These are phyloP conservation scores for Cicer judaicum DNA, from an alignment of 306 rosid species.

Conservation along the genomic window DNA sequence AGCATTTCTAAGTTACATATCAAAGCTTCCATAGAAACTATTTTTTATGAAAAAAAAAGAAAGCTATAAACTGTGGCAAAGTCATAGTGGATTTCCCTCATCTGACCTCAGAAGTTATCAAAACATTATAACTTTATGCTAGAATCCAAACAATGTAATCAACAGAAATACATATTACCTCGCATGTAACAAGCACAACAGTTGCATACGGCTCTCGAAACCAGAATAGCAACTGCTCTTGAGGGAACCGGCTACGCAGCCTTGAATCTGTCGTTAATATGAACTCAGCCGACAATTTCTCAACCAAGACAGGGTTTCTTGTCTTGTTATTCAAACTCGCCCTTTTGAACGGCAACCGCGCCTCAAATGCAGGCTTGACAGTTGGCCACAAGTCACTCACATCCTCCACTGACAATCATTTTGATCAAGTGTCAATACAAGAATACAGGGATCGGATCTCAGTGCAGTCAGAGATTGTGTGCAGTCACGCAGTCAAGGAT, in stretches of 20 bases:
- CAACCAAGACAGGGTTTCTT: conserved; percentile 72
- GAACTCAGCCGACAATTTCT: conserved; percentile 75
- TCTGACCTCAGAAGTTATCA: conserved; percentile 18
- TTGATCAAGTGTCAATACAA: conserved; percentile 24
- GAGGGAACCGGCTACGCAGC: conserved; percentile 94
- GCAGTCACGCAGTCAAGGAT: too few species aligned
- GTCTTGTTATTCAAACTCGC: conserved; percentile 94
- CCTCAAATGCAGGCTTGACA: conserved; percentile 82
- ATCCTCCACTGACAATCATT: conserved; percentile 80
- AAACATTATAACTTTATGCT: conserved; percentile 18
- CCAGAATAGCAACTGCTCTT: conserved; percentile 90
- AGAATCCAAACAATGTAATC: conserved; percentile 19
- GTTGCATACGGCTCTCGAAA: conserved; percentile 96
- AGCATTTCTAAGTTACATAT: conserved; percentile 11
- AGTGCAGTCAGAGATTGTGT: too few species aligned
- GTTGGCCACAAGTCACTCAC: conserved; percentile 98
- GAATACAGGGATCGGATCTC: not conserved
- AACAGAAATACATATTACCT: conserved; percentile 58
- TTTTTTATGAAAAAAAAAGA: not conserved
- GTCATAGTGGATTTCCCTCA: conserved; percentile 22
- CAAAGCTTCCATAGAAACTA: conserved; percentile 2
- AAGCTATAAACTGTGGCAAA: conserved; percentile 28
- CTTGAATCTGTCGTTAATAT: conserved; percentile 95
- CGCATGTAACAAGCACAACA: conserved; percentile 90
- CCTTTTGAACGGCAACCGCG: conserved; percentile 76